Conservation (phyloP, 1,284 basidiomycete species). For the Sanghuangporus sanghuang region DNA sequence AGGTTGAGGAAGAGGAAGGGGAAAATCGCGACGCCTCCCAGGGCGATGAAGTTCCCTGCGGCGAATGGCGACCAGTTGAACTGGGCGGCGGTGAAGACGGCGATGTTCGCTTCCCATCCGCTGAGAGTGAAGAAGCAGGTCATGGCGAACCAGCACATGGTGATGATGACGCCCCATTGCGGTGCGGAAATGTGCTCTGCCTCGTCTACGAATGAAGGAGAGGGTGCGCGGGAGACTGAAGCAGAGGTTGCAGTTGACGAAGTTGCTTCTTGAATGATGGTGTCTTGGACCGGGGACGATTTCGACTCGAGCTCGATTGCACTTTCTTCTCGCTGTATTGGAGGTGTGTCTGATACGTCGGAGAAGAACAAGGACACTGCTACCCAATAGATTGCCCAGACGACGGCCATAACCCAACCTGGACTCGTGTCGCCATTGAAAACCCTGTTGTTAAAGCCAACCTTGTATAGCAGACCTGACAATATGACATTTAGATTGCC, state of each 20-base stretch:
- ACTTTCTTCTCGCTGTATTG: not conserved
- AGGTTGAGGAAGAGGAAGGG: conserved; percentile 65
- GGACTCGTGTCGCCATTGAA: conserved; percentile 64
- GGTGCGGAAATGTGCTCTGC: conserved; percentile 30
- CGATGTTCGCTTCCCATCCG: conserved; percentile 68
- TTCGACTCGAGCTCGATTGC: not conserved
- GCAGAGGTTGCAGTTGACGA: conserved; percentile 15
- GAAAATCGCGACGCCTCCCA: conserved; percentile 58
- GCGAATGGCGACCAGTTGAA: conserved; percentile 58
- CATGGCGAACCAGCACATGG: conserved; percentile 73
- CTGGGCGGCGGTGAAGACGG: conserved; percentile 48
- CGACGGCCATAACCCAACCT: conserved; percentile 58
- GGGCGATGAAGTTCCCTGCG: conserved; percentile 66
- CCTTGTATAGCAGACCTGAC: conserved; percentile 48
- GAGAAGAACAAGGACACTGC: conserved; percentile 39
- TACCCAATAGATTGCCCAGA: conserved; percentile 51
- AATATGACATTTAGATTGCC: not conserved
- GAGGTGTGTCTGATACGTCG: conserved; percentile 33
- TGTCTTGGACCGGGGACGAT: not conserved
- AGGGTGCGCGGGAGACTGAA: conserved; percentile 7
- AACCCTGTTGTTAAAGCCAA: conserved; percentile 45
- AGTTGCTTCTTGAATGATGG: not conserved
- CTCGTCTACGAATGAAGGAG: conserved; percentile 17
- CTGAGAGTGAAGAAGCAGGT: conserved; percentile 69
- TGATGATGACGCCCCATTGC: conserved; percentile 47